Evolutionary conservation across 441 rosid genomes (phyloP).

Genomic region (Mallotus japonicus): DNA sequence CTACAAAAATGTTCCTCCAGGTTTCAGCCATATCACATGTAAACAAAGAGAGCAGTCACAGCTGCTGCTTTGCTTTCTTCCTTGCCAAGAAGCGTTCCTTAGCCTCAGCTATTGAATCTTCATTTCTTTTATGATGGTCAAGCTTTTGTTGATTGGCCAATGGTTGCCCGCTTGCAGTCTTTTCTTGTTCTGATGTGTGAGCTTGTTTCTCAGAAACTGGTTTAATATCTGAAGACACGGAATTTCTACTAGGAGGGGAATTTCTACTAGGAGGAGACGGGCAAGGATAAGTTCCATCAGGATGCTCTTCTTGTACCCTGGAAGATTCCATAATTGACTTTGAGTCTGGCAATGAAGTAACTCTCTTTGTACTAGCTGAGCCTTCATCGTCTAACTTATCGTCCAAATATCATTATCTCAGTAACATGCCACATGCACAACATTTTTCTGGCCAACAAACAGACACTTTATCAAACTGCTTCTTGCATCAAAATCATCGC

Average conservation of each 20-base stretch:
- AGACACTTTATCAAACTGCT: not conserved
- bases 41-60: not conserved
- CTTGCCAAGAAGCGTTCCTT: conserved; percentile 70
- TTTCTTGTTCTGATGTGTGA: conserved; percentile 29
- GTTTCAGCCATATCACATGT: not conserved
- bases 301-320: conserved; percentile 24
- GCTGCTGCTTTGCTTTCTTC: conserved; percentile 57
- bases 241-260: conserved; percentile 23
- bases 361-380: conserved; percentile 23
- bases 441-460: not conserved
- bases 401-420: not conserved
- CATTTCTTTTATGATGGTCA: conserved; percentile 45
- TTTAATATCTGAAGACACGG: conserved; percentile 34
- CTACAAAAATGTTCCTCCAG: not conserved
- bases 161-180: conserved; percentile 31
- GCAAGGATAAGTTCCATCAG: conserved; percentile 27
- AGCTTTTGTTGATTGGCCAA: conserved; percentile 35
- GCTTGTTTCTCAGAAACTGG: conserved; percentile 22
- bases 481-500: no score
- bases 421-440: not conserved
- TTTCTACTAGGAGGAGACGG: conserved; percentile 25
- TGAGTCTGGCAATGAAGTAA: conserved; percentile 23
- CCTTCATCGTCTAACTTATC: conserved; percentile 25
- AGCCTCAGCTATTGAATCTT: conserved; percentile 10
- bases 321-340: conserved; percentile 24